Evolutionary conservation across 1,284 basidiomycete species (phyloP).

Genomic region (Vanrija humicola): DNA sequence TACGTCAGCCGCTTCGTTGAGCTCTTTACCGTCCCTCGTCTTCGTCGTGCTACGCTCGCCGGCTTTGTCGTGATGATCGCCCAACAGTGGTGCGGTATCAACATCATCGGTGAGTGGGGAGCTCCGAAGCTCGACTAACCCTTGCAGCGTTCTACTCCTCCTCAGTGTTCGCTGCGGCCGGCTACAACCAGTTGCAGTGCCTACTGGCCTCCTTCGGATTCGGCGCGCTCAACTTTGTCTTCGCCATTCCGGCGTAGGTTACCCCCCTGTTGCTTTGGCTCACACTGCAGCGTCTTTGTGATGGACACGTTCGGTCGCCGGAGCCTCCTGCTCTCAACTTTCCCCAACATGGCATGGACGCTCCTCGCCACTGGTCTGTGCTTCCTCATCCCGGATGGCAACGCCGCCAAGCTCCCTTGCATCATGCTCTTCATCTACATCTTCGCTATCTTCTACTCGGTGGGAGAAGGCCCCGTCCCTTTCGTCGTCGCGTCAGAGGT

Average conservation of each 20-base stretch:
- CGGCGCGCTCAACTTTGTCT: conserved; percentile 48
- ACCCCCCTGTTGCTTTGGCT: too few relatives aligned
- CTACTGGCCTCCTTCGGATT: conserved; percentile 63
- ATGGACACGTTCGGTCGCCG: conserved; percentile 64
- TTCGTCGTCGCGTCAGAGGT: conserved; percentile 54
- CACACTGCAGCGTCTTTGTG: conserved; percentile 49
- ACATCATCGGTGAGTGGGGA: background rate
- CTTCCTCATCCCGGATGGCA: conserved; percentile 50
- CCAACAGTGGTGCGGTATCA: conserved; percentile 30
- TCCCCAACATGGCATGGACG: conserved; percentile 48
- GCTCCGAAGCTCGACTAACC: conserved; percentile 2
- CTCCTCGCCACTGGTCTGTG: conserved; percentile 44
- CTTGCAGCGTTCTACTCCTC: conserved; percentile 58
- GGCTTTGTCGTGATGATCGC: conserved; percentile 63
- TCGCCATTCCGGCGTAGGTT: conserved; percentile 52
- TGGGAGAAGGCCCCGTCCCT: conserved; percentile 73
- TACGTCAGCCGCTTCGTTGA: conserved; percentile 54
- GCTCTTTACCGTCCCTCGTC: conserved; percentile 62
- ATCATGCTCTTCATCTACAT: conserved; percentile 58
- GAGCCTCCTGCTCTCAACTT: conserved; percentile 62
- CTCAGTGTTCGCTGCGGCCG: conserved; percentile 61
- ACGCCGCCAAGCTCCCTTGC: conserved; percentile 46
- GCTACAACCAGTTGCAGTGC: conserved; percentile 32
- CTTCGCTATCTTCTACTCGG: conserved; percentile 49
- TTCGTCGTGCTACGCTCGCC: conserved; percentile 67